Base-by-base conservation (phyloP, 1,139 yeast genomes). In the Suzukiozyma palmioleophila region DNA sequence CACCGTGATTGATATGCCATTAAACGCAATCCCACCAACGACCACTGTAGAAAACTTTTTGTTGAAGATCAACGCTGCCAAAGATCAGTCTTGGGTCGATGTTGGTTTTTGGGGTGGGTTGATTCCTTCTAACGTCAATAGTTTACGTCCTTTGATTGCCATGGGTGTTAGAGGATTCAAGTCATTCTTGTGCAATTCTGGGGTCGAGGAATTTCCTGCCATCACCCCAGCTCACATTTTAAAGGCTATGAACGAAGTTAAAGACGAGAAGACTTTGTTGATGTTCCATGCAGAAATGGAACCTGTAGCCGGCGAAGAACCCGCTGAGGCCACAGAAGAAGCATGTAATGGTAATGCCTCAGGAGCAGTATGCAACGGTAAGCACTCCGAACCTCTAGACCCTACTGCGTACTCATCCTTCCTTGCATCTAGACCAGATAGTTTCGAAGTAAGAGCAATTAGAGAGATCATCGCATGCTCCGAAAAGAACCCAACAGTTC, bases 21-120 rank as follows among this genome's bases (percentile, higher is more conserved):
- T 90, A 53, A 90, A 90, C 59, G 96, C 97, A 2, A 84, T 89
- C 40, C 97, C 97, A 1, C 97, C 97, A 22, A 90, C 97, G 1
- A 89, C 97, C 1, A 87, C 85, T 2, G 72, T 89, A 2, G 79
- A 75, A 44, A 87, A 89, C 60, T 77, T 90, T 55, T 73, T 84
- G 42, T 65, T 74, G 44, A 90, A 90, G 57, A 69, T 87, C 43
- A 67, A 73, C 13, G 96, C 97, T 1, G 94, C 96, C 1, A 63
- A 69, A 45, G 84, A 79, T 39, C 85, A 89, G 59, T 77, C 90
- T 43, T 89, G 95, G 95, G 94, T 86, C 28, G 96, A 90, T 55
- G 89, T 86, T 10, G 97, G 89, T 0, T 89, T 90, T 59, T 90
- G 97, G 97, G 97, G 97, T 39, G 97, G 97, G 0, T 66, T 89